Evolutionary conservation across 768 basidiomycete genomes (phyloP).

Genomic region (Amyloporia xantha): DNA sequence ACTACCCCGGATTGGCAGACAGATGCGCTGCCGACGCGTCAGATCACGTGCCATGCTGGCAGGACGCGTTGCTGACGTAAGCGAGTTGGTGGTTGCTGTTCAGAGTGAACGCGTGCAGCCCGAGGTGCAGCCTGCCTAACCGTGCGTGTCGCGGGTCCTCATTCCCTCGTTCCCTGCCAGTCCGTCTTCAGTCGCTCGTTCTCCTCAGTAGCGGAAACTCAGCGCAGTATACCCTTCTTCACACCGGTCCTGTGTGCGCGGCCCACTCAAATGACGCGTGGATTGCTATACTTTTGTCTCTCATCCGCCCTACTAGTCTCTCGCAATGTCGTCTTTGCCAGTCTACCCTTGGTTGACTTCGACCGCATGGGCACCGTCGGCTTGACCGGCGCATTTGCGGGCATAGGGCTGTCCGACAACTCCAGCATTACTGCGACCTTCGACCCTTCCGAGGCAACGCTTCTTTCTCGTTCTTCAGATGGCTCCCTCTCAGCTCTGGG

Average conservation of each 20-base stretch:
- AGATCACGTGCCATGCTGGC: conserved; percentile 2
- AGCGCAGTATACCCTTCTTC: conserved; percentile 3
- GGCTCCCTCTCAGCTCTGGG: conserved; percentile 68
- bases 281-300: not conserved
- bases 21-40: not conserved
- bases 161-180: conserved; percentile 17
- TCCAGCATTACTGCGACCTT: conserved; percentile 45
- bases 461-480: conserved; percentile 56
- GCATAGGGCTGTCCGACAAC: conserved; percentile 69
- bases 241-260: conserved; percentile 1
- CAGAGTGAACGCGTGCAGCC: not conserved
- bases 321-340: conserved; percentile 25
- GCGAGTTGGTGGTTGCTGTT: not conserved
- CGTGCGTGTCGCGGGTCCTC: not conserved
- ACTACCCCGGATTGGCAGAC: not conserved
- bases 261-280: not conserved
- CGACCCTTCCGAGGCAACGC: conserved; percentile 65
- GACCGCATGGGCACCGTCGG: conserved; percentile 76
- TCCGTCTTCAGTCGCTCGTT: conserved; percentile 1
- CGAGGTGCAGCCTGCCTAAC: not conserved
- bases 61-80: not conserved
- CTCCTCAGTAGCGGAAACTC: not conserved
- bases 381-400: conserved; percentile 82
- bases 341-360: conserved; percentile 23
- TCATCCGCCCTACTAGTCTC: conserved; percentile 18